These are phyloP conservation scores for Beauveria rudraprayagi DNA, from an alignment of 2,329 filamentous ascomycete species.

Conservation along the genomic window DNA sequence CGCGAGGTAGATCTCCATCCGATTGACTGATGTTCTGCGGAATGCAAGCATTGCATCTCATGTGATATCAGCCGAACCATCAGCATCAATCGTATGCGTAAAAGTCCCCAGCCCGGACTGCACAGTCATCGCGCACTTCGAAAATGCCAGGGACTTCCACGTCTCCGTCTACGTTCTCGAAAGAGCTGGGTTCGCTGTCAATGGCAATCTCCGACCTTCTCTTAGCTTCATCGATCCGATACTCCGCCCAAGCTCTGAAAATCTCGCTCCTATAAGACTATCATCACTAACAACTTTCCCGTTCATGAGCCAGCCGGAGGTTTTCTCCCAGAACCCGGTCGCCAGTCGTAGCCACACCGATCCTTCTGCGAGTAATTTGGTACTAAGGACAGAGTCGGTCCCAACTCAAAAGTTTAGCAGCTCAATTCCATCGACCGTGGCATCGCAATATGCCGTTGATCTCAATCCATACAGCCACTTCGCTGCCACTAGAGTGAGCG, in stretches of 20 bases:
- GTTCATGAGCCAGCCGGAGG: background rate
- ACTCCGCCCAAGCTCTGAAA: background rate
- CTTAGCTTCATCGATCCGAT: background rate
- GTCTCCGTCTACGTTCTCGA: constrained; percentile 24
- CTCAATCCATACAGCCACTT: constrained; percentile 7
- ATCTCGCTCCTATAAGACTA: background rate
- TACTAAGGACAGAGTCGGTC: background rate
- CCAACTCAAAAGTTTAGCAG: background rate
- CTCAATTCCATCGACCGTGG: background rate
- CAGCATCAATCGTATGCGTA: constrained; percentile 18
- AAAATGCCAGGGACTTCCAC: constrained; percentile 24
- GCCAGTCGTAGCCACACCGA: background rate
- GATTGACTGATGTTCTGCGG: constrained; percentile 6
- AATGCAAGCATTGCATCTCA: background rate
- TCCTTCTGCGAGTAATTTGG: background rate
- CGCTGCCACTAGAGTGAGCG: background rate
- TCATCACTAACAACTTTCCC: constrained; percentile 1
- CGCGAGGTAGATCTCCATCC: background rate
- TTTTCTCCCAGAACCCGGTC: background rate
- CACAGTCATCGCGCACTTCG: constrained; percentile 21
- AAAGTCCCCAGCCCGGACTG: constrained; percentile 19
- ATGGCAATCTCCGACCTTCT: background rate
- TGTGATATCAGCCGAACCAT: constrained; percentile 12
- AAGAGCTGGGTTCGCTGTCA: constrained; percentile 22
- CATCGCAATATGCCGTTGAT: background rate